Base-by-base conservation (phyloP, 1,139 yeast species). In the Pneumocystis wakefieldiae region DNA sequence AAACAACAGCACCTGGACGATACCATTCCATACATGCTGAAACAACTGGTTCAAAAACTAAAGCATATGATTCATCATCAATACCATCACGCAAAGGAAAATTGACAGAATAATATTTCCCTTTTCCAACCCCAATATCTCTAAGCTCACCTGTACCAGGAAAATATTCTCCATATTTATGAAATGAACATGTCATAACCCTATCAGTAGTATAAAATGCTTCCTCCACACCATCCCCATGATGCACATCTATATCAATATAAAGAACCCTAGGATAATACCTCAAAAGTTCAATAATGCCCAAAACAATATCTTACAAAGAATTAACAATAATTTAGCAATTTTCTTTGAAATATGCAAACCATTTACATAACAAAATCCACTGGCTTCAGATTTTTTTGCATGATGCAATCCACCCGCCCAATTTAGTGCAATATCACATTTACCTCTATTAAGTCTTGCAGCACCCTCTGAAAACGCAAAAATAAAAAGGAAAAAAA, bases 181-280 rank as follows among this genome's bases (percentile, higher is more conserved):
- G 98, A 79, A 92, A 92, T 6, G 96, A 88, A 71, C 95, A 88
- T 0, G 97, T 92, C 97, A 92, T 90, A 62, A 92, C 98, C 68
- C 97, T 78, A 74, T 92, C 97, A 4, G 97, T 90, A 12, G 96
- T 85, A 75, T 91, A 92, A 72, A 92, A 92, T 0, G 97, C 97
- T 74, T 92, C 97, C 75, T 92, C 97, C 38, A 92, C 98, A 67
- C 97, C 98, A 75, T 92, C 98, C 65, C 98, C 98, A 72, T 92
- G 98, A 73, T 92, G 98, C 29, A 92, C 89, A 74, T 92, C 98
- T 67, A 90, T 92, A 73, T 92, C 98, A 67, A 92, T 86, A 73
- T 92, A 92, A 69, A 92, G 78, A n/a, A 92, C 97, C 69, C 97
- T 80, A 60, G 96, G 95, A 75, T 92, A 96, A 72, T 89, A 90